Evolutionary conservation across 1,139 yeast species (phyloP).

Genomic region (Blastobotrys capitulatus): DNA sequence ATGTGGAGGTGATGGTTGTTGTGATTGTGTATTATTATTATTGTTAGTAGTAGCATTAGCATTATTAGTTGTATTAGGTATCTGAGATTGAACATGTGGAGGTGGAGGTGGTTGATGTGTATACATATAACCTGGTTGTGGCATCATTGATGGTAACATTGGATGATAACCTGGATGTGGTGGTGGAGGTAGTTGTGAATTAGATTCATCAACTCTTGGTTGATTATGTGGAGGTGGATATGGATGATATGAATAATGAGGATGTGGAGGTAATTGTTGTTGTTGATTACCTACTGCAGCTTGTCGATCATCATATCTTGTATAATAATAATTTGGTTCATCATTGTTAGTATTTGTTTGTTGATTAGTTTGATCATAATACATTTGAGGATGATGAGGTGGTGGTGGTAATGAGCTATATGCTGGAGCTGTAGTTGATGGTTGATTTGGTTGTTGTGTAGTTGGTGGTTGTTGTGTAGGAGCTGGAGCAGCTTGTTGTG

Average conservation of each 20-base stretch:
- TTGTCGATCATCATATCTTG: slow-evolving; percentile 8
- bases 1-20: slow-evolving; percentile 4
- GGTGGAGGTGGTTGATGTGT: slow-evolving; percentile 14
- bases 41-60: too few relatives aligned
- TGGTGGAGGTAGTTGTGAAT: background rate
- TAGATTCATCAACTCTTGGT: background rate
- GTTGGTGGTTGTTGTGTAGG: background rate
- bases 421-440: slow-evolving; percentile 1
- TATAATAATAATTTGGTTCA: slow-evolving; percentile 9
- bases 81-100: background rate
- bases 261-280: slow-evolving; percentile 7
- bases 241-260: slow-evolving; percentile 1
- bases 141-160: slow-evolving; percentile 9
- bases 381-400: background rate
- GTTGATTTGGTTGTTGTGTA: slow-evolving; percentile 1
- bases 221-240: slow-evolving; percentile 3
- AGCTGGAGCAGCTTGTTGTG: slow-evolving; percentile 2
- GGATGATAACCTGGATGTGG: slow-evolving; percentile 5
- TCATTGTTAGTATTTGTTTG: background rate
- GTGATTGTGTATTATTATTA: background rate
- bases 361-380: background rate
- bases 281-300: background rate
- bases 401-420: background rate
- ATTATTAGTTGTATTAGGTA: background rate
- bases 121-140: slow-evolving; percentile 10